Base-by-base conservation (phyloP, 2,329 filamentous ascomycete species). In the Exophiala mesophila region DNA sequence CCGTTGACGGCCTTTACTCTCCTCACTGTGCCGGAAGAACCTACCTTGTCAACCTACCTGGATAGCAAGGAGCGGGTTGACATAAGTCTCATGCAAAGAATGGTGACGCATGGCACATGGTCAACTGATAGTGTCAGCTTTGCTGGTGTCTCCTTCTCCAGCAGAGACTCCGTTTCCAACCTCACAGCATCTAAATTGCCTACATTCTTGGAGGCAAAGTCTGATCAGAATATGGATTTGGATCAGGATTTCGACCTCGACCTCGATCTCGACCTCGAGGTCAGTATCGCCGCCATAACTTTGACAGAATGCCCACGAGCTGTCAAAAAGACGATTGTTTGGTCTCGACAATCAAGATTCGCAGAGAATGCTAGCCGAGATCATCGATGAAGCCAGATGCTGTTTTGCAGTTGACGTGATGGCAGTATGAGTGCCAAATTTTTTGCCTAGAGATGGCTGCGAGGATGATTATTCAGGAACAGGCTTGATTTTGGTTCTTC, bases 1-100 rank as follows among this genome's bases (percentile, higher is more conserved):
- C 45, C 45, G 12, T 29, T 47, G 15, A 47, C 45, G 12, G 21
- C 36, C n/a, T 47, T 44, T 32, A 44, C 45, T n/a, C 31, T 47
- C 35, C 31, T 44, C 18, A 44, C 45, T 7, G 32, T 47, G 17
- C 45, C 45, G 3, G 45, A 47, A 17, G 41, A 40, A 16, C 23
- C 45, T 15, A 47, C 44, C 40, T 29, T 47, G n/a, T 44, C 36
- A 21, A 36, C 15, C 7, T 47, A 47, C 36, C 44, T 47, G 19
- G 28, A 32, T 10, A 36, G 12, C 21, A 38, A 15, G 21, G 44
- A 47, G 13, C 23, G 38, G 10, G 31, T 43, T n/a, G 44, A 47
- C 19, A 32, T 43, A 4, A 47, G 44, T 24, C 24, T 47, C 28
- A 41, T 39, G 35, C 19, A 16, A 16, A 36, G 39, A 19, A 36